Evolutionary conservation across 768 basidiomycete genomes (phyloP), one percentile per base, ranked within the genome.

Genomic region (Amanita molliuscula): DNA sequence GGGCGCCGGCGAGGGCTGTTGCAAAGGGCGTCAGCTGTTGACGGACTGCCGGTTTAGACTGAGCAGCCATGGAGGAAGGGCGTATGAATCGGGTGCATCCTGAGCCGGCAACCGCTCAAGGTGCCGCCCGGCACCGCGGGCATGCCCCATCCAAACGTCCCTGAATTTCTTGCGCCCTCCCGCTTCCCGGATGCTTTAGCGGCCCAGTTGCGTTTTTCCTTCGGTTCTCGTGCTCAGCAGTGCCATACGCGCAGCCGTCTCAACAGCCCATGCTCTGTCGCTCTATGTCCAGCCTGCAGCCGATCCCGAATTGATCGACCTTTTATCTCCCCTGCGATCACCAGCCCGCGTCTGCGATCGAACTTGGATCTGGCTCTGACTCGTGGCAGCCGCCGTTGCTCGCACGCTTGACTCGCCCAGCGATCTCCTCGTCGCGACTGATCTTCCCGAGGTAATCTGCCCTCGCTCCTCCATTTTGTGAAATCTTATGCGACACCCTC

Each of bases 1-100:
- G 74, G 6, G 95, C 95, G 3, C 95, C 94, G 38, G 91, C 90
- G 49, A 97, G 72, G 1, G 95, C 95, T 54, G 86, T 79, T 1
- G 87, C 92, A 57, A 93, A 82, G 0, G 94, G 88, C 0, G 92
- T 92, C 31, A 96, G 71, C 59, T 80, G 74, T 58, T 79, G 75
- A 58, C 80, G 73, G 57, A 79, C 75, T 9, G 73, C 66, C n/a
- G 78, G 77, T 59, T 81, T 77, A 20, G 74, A 76, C 65, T 77
- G 75, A 6, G 62, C 66, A 49, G 75, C 60, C 77, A 78, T 79
- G 48, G 28, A 31, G 11, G 37, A 8, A 50, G 35, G 55, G 58
- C 35, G 54, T 52, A 53, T 51, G 53, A 43, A 18, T 47, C 38
- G 28, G 44, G 13, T 37, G 20, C 33, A 29, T 16, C 44, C 33